Evolutionary conservation across 1,139 yeast genomes (phyloP), one percentile per base, ranked within the genome.

Genomic region (Suhomyces bolitotheri): DNA sequence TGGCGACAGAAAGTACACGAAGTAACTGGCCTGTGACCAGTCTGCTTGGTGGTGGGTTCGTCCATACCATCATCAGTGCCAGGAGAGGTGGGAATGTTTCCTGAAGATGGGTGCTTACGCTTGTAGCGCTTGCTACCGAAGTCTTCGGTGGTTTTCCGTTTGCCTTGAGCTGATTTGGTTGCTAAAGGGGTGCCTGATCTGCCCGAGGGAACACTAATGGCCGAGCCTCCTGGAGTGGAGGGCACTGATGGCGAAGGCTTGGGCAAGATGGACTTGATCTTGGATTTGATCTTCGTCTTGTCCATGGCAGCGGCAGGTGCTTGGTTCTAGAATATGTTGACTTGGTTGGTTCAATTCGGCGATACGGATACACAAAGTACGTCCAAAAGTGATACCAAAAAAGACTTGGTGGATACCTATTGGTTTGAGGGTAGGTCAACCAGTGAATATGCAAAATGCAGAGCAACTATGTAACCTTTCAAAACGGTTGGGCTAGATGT

Each of bases 1-100:
- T 90, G 97, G 36, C 97, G 79, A 56, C 97, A 90, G 53, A 88
- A 94, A 0, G 96, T 86, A 55, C 97, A 90, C 3, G 95, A 84
- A 0, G 96, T 85, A 2, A 89, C 95, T 0, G 96, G 96, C 37
- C 96, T 66, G 51, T 83, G 90, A 10, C 73, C 73, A 0, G 70
- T 56, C 31, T 61, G 66, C 43, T 65, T 66, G 22, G 53, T 36
- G 13, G 38, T 11, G 12, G 34, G 22, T 23, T 41, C 45, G 14
- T 29, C 30, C 2, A 9, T 25, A 3, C 11, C 19, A 12, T 30
- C 34, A 6, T 27, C 38, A 6, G 28, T 14, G n/a, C 27, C 30
- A 2, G 34, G 28, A 4, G 27, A 23, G 12, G 8, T 16, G 9
- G 12, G 23, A 17, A 23, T 25, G 7, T 15, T 10, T 5, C 11